Evolutionary conservation across 208 protist genomes (phyloP).

Genomic region (Entamoeba histolytica): DNA sequence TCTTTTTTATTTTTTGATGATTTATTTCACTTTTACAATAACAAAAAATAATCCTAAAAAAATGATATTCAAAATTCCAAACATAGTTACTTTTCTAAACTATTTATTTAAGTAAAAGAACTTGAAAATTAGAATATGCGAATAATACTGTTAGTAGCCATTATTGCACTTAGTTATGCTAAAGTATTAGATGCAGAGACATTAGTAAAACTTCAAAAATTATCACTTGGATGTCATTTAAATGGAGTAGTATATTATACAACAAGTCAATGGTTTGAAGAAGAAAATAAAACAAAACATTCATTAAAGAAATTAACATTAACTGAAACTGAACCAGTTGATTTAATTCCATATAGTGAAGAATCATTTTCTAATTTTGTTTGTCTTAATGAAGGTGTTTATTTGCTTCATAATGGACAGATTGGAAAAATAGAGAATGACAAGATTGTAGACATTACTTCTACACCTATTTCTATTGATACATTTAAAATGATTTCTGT

Average conservation of each 20-base stretch:
- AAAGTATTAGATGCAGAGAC: background rate
- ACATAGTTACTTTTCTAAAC: too few species aligned
- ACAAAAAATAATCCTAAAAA: too few species aligned
- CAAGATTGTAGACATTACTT: background rate
- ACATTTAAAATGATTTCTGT: background rate
- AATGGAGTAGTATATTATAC: background rate
- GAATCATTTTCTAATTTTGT: background rate
- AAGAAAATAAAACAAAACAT: background rate
- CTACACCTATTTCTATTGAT: background rate
- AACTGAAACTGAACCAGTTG: background rate
- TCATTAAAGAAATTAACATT: background rate
- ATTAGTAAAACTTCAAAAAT: background rate
- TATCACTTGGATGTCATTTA: background rate
- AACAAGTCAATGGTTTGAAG: background rate
- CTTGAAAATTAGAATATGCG: too few species aligned
- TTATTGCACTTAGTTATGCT: background rate
- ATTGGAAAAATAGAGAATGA: background rate
- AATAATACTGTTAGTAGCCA: too few species aligned
- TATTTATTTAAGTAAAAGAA: too few species aligned
- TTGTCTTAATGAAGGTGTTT: background rate
- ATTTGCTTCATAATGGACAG: background rate
- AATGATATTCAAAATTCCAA: too few species aligned
- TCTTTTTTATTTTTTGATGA: too few species aligned
- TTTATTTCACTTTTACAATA: too few species aligned
- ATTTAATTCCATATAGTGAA: background rate